phyloP scores from a whole-genome alignment of 306 rosid species.

The Adenanthera pavonina region DNA sequence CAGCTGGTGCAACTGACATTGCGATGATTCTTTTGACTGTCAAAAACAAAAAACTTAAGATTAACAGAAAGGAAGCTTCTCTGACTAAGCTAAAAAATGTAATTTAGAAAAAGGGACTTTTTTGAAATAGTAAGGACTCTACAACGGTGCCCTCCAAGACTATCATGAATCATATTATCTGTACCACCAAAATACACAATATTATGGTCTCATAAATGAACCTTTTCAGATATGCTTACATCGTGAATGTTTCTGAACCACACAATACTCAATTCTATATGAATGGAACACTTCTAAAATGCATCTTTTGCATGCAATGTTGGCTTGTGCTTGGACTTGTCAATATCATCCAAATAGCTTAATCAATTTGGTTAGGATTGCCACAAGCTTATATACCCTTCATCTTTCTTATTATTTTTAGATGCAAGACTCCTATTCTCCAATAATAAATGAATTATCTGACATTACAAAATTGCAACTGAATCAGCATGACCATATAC shows the following conservation, averaged over 20 bases:
- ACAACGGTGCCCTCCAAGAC: neutral
- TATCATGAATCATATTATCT: conserved; percentile 6
- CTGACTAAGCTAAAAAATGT: neutral
- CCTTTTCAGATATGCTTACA: neutral
- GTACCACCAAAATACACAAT: conserved; percentile 20
- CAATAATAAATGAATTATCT: neutral
- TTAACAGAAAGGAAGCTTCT: neutral
- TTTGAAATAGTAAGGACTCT: conserved; percentile 10
- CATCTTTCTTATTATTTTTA: no score
- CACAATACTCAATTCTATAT: no score
- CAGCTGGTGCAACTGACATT: conserved; percentile 60
- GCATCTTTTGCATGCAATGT: neutral
- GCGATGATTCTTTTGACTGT: conserved; percentile 42
- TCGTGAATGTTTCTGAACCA: neutral
- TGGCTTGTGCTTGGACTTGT: no score
- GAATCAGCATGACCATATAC: neutral
- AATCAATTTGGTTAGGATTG: no score
- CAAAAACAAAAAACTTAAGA: conserved; percentile 39
- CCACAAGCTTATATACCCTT: no score
- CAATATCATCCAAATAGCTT: no score
- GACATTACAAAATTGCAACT: conserved; percentile 20
- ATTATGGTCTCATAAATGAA: conserved; percentile 12
- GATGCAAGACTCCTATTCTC: no score
- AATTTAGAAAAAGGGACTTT: neutral
- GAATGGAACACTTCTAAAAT: neutral